Base-by-base conservation (phyloP, 257 asterid genomes). In the Solanum medicagineum region DNA sequence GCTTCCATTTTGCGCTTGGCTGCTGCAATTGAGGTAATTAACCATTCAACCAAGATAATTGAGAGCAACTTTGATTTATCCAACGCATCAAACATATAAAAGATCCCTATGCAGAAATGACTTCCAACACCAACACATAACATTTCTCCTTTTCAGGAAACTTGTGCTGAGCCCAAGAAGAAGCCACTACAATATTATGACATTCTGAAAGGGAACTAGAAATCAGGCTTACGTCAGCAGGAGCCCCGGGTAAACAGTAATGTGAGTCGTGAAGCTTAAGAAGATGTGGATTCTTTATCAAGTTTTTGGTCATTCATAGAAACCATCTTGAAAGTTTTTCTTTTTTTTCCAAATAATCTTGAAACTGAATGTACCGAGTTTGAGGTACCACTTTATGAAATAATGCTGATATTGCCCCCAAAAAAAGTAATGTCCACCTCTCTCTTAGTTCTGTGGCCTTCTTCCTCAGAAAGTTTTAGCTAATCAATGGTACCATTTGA, bases 141-240 rank as follows among this genome's bases (percentile, higher is more conserved):
- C 36, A 32, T 49, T 62, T 51, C 49, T 81, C 60, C 81, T 63
- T 87, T 89, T 80, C 94, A 96, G 99, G 98, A 89, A 83, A 91
- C 91, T 16, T 94, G 95, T 63, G 81, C 87, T n/a, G 84, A 91
- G 32, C 91, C 93, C 16, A 94, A 89, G 95, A 95, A 92, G 89
- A 95, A 92, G 88, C 98, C 99, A 1, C 8, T 90, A 82, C 98
- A 94, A 82, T 95, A 88, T 85, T 92, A 93, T 85, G 95, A 95
- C 89, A 88, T 96, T 12, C 85, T 96, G 85, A 93, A 92, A 87
- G 98, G 92, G 86, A 82, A 93, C 85, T 94, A 87, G 91, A 54
- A 53, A 79, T 79, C n/a, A 36, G 42, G 42, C 42, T 36, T 36
- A 36, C 6, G 42, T 36, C 17, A 2, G 15, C 13, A 11, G 65